Percentiles rank a stretch among this genome's conserved stretches.
phyloP scores from a whole-genome alignment of 1,284 basidiomycete species.

The Agaricales sp. region DNA sequence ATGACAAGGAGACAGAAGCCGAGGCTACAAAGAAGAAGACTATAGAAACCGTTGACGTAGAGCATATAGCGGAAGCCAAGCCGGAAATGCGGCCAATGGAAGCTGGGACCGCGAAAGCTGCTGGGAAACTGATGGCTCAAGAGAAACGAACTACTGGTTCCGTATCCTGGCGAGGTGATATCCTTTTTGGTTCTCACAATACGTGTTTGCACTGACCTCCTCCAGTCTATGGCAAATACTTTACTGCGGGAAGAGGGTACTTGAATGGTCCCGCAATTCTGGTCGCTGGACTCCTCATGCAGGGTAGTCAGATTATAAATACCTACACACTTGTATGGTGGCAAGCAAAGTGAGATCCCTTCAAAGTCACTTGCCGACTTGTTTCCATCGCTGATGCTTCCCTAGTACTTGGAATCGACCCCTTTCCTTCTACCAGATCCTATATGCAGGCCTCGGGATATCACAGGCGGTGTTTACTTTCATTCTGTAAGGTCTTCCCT shows the following conservation, averaged over 20 bases:
- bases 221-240: conserved; percentile 60
- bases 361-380: neutral
- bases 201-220: conserved; percentile 3
- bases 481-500: conserved; percentile 27
- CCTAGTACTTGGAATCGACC: conserved; percentile 34
- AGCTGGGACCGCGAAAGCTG: conserved; percentile 56
- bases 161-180: conserved; percentile 40
- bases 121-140: conserved; percentile 51
- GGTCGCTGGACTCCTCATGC: conserved; percentile 50
- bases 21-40: no score
- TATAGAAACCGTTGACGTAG: no score
- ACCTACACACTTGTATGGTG: conserved; percentile 64
- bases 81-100: no score
- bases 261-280: conserved; percentile 51
- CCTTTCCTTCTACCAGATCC: conserved; percentile 57
- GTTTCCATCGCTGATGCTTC: conserved; percentile 10
- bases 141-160: conserved; percentile 60
- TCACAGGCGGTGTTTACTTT: conserved; percentile 58
- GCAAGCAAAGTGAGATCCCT: conserved; percentile 43
- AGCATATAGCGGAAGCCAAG: no score
- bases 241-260: conserved; percentile 51
- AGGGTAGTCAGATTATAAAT: conserved; percentile 44
- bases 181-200: no score
- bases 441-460: conserved; percentile 61
- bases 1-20: conserved; percentile 26